A percentile compares a stretch with the other conserved stretches of the same genome.
phyloP scores from a whole-genome alignment of 2,329 filamentous ascomycete genomes.

The Aaosphaeria pasadenensis region DNA sequence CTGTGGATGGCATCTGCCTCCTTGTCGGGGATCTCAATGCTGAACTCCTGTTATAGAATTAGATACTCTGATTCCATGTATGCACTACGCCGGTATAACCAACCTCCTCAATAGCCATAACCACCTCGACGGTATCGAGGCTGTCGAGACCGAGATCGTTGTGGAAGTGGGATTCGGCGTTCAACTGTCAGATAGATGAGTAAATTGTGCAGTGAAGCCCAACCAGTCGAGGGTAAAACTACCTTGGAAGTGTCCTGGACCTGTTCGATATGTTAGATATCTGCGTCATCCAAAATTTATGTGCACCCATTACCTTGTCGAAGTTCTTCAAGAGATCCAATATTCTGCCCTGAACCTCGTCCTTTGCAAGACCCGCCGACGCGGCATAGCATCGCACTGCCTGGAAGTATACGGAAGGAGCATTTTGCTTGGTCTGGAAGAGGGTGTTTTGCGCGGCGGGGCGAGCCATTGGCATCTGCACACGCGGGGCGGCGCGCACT shows the following conservation, averaged over 20 bases:
- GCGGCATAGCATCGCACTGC: constrained; percentile 84
- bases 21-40: constrained; percentile 98
- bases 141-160: constrained; percentile 97
- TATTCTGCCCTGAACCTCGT: constrained; percentile 89
- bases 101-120: constrained; percentile 99
- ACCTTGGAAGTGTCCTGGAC: constrained; percentile 61
- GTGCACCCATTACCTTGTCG: constrained; percentile 71
- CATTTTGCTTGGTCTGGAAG: constrained; percentile 58
- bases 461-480: constrained; percentile 53
- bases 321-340: constrained; percentile 91
- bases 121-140: constrained; percentile 97
- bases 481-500: constrained; percentile 41
- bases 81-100: constrained; percentile 14
- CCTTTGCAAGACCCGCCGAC: constrained; percentile 70
- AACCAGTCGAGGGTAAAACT: constrained; percentile 11
- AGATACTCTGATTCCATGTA: constrained; percentile 5
- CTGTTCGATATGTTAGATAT: constrained; percentile 44
- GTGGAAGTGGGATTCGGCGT: constrained; percentile 80
- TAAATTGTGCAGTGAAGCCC: too few species aligned
- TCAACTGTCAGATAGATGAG: constrained; percentile 60
- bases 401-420: constrained; percentile 63
- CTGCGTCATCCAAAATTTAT: constrained; percentile 4
- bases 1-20: constrained; percentile 93
- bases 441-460: constrained; percentile 60
- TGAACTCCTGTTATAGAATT: constrained; percentile 58